Base-by-base conservation (phyloP, 1,284 basidiomycete genomes). In the Boletus sp. region DNA sequence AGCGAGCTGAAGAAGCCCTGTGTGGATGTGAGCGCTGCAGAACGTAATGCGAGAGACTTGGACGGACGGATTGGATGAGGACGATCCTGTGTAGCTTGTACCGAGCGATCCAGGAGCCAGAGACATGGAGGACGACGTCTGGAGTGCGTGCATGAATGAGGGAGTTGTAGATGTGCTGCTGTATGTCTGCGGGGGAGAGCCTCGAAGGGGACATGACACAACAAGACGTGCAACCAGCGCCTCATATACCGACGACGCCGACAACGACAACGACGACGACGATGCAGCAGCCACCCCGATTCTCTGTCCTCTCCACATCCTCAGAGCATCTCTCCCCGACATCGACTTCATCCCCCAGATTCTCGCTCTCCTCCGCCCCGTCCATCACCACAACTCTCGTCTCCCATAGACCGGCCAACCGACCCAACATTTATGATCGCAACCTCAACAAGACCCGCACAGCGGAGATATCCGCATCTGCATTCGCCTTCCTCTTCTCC, bases 401-500 rank as follows among this genome's bases (percentile, higher is more conserved):
- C 10, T 12, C 72, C 3, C 65, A 70, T 30, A 80, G 74, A 55
- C 67, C 74, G 3, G 48, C 54, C 4, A 59, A 64, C 33, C 76
- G 81, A 12, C 80, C 84, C 7, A 87, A 77, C 56, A 89, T 95
- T 50, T 88, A 94, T 68, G 92, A 95, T 58, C 76, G 92, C 52
- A 83, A 80, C 44, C 72, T 94, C 53, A 92, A 89, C 74, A 91
- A 91, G 72, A 82, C 88, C 4, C 80, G 87, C 43, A 77, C 81
- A 2, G 69, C 82, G 5, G 91, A 96, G 64, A 90, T 94, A 42
- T 87, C 88, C 17, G 74, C 84, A 2, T 79, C 84, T 3, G 85
- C 91, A 1, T 94, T 91, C 68, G 80, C 87, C 1, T 96, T 95
- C 62, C 73, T 96, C 53, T 93, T 96, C 69, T 88, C 89, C 8